Conservation (phyloP, 192 early-diverging fungal species). For the Dissophora ornata region DNA sequence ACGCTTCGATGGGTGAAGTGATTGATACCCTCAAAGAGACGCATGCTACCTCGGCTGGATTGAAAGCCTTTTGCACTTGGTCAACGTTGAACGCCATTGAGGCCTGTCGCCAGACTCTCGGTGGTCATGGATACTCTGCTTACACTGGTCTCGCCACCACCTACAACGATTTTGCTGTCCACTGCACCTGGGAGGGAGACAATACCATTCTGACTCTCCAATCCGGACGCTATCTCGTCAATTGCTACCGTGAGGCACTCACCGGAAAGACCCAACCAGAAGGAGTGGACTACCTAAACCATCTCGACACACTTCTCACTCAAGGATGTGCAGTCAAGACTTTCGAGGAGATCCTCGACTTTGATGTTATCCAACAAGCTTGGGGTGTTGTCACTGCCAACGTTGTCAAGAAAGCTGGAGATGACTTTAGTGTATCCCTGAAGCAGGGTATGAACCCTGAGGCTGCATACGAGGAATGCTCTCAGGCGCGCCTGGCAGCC, state of each 20-base stretch:
- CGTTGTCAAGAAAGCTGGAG: constrained; percentile 80
- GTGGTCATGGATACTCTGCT: constrained; percentile 92
- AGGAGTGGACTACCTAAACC: constrained; percentile 80
- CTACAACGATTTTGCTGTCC: constrained; percentile 88
- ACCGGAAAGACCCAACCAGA: constrained; percentile 80
- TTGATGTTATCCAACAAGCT: constrained; percentile 76
- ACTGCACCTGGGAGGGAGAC: constrained; percentile 90
- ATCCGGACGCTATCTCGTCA: constrained; percentile 85
- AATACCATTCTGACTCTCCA: constrained; percentile 92
- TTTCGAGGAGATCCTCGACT: constrained; percentile 59
- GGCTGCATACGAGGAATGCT: no score
- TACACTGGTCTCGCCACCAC: constrained; percentile 90
- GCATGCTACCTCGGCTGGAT: constrained; percentile 88
- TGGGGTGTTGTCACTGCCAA: constrained; percentile 86
- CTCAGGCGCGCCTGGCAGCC: constrained; percentile 81
- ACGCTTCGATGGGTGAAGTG: constrained; percentile 66
- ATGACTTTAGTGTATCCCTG: constrained; percentile 76
- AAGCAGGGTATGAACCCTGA: constrained; percentile 85
- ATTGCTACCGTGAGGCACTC: constrained; percentile 71
- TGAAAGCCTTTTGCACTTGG: constrained; percentile 95
- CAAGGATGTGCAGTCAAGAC: constrained; percentile 62
- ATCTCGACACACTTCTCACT: constrained; percentile 59
- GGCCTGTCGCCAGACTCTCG: constrained; percentile 87
- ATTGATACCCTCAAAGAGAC: constrained; percentile 88
- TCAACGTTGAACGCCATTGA: constrained; percentile 88